These are phyloP conservation scores for Hortaea sp. DNA, from an alignment of 2,329 filamentous ascomycete genomes.

Conservation along the genomic window DNA sequence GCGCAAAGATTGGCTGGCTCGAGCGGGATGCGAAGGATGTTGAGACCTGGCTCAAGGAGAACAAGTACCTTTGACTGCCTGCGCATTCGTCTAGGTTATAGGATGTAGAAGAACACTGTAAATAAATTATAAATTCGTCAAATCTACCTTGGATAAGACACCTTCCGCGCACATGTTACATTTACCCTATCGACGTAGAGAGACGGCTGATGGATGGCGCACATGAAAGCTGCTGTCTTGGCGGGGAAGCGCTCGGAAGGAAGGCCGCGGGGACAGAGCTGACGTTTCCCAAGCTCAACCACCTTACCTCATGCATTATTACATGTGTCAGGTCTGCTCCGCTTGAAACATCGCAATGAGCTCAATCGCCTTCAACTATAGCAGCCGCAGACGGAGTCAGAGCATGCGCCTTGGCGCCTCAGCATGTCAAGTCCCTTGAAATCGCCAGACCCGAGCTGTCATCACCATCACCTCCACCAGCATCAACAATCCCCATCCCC, in stretches of 20 bases:
- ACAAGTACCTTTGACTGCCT: slow-evolving; percentile 45
- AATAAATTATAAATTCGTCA: background rate
- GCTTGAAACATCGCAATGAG: background rate
- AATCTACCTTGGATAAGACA: too few species aligned
- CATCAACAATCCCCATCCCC: background rate
- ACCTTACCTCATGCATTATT: background rate
- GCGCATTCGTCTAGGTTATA: background rate
- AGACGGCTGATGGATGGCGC: background rate
- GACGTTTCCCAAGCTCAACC: background rate
- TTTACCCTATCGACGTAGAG: too few species aligned
- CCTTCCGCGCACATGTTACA: too few species aligned
- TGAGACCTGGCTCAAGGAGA: slow-evolving; percentile 57
- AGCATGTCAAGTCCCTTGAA: slow-evolving; percentile 9
- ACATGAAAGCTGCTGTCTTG: background rate
- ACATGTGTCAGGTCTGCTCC: background rate
- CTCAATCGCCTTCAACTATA: background rate
- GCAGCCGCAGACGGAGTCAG: background rate
- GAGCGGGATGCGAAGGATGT: slow-evolving; percentile 69
- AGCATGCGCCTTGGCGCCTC: slow-evolving; percentile 3
- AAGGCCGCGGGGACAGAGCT: background rate
- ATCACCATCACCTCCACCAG: background rate
- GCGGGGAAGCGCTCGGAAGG: background rate
- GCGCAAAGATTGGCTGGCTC: slow-evolving; percentile 75
- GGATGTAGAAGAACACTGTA: background rate
- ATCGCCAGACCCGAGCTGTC: background rate